Base-by-base conservation (phyloP, 306 rosid species). In the Cyclanthera cordifolia region DNA sequence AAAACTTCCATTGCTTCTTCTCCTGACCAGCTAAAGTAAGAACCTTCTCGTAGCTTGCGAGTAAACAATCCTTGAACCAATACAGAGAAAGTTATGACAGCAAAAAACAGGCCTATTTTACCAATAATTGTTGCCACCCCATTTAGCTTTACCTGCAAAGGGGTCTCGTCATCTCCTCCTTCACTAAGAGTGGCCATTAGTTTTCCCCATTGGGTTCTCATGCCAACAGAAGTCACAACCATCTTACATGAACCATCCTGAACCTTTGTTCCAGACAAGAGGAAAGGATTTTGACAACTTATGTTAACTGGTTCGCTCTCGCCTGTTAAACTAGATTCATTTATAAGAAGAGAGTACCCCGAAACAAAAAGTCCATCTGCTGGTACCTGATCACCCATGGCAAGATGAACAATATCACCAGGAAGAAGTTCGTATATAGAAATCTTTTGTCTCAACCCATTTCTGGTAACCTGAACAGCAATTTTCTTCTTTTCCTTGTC, bases 161-260 rank as follows among this genome's bases (percentile, higher is more conserved):
- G 99, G 71, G 96, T 93, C 84, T 93, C 99, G 69, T 93, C 99
- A 66, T 90, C 95, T 75, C 99, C 99, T 79, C 99, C 99, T 83
- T 93, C 99, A 71, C 87, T 85, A 39, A 93, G 90, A 77, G 99
- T 93, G 66, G 96, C 95, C 95, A 93, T 82, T 73, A 93, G 80
- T 75, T 90, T 93, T 55, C 99, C 99, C 99, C 99, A 93, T 59
- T 93, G 99, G 50, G 99, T 93, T 76, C 96, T 90, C 99, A 93
- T 93, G 77, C 99, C 99, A 21, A 93, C 99, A 13, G 95, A 86
- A 68, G 99, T 93, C 79, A 93, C 99, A 69, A 90, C 88, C 99
- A 93, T 90, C 84, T 82, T 86, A 85, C 99, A 90, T 46, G 95
- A 84, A 78, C 99, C 96, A 85, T 93, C 94, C 82, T 93, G 99